A percentile compares a stretch with the other conserved stretches of the same genome.
Conservation (phyloP, 352 stramenopile genomes). For the Phytophthora palmivora region DNA sequence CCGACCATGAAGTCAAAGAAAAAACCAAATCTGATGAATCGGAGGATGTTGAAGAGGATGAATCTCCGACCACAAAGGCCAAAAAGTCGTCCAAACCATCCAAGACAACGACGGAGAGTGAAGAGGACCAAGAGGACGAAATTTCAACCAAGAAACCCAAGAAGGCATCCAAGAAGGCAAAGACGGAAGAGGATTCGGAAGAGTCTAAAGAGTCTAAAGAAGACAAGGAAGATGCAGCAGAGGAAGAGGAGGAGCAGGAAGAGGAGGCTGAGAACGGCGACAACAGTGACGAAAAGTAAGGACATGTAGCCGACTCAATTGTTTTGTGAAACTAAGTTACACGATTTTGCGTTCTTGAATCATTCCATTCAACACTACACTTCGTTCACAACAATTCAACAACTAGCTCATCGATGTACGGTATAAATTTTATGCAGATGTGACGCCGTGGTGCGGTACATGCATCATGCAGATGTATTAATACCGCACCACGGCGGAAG, state of each 20-base stretch:
- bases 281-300: constrained; percentile 13
- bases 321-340: constrained; percentile 29
- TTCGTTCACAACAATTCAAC: neutral
- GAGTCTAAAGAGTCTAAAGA: constrained; percentile 13
- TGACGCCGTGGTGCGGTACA: no score
- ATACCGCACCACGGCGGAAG: neutral
- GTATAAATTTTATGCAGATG: no score
- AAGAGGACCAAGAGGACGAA: constrained; percentile 12
- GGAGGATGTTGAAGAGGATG: no score
- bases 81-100: neutral
- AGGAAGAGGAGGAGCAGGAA: constrained; percentile 24
- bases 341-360: constrained; percentile 16
- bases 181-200: constrained; percentile 5
- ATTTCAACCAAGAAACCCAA: constrained; percentile 5
- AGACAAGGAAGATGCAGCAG: constrained; percentile 16
- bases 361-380: no score
- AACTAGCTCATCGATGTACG: neutral
- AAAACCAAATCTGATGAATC: neutral
- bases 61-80: no score
- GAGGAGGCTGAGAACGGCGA: constrained; percentile 17
- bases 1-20: constrained; percentile 2
- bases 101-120: neutral
- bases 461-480: no score
- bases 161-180: constrained; percentile 9
- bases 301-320: neutral